phyloP scores from a whole-genome alignment of 306 rosid species.

The Casuarina glauca region DNA sequence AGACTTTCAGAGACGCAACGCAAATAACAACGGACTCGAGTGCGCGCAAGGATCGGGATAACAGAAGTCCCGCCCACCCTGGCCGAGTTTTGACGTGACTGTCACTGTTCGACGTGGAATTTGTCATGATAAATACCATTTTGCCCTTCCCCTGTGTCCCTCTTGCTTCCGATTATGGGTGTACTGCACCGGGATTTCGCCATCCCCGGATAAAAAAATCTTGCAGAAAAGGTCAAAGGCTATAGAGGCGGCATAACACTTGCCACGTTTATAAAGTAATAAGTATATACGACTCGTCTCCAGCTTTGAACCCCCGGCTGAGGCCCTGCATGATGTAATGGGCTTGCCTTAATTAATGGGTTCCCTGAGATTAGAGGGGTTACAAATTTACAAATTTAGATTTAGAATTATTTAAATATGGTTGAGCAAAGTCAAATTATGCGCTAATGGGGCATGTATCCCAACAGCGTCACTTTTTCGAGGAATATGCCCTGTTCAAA shows the following conservation, averaged over 20 bases:
- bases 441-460: neutral
- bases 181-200: neutral
- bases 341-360: neutral
- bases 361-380: neutral
- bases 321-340: neutral
- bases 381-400: neutral
- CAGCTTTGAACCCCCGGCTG: neutral
- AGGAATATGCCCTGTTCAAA: neutral
- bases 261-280: neutral
- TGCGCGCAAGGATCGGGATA: conserved; percentile 12
- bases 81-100: conserved; percentile 6
- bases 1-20: conserved; percentile 7
- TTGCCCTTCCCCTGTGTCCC: neutral
- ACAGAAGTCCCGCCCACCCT: conserved; percentile 39
- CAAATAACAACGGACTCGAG: conserved; percentile 9
- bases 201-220: neutral
- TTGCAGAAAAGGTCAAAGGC: neutral
- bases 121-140: neutral
- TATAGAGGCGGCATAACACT: neutral
- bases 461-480: neutral
- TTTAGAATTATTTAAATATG: neutral
- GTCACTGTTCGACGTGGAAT: neutral
- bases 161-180: too few relatives aligned
- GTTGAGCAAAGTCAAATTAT: neutral
- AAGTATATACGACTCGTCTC: neutral